Evolutionary conservation across 805 yeast species (phyloP).

Genomic region (Candida pseudofarinosa): DNA sequence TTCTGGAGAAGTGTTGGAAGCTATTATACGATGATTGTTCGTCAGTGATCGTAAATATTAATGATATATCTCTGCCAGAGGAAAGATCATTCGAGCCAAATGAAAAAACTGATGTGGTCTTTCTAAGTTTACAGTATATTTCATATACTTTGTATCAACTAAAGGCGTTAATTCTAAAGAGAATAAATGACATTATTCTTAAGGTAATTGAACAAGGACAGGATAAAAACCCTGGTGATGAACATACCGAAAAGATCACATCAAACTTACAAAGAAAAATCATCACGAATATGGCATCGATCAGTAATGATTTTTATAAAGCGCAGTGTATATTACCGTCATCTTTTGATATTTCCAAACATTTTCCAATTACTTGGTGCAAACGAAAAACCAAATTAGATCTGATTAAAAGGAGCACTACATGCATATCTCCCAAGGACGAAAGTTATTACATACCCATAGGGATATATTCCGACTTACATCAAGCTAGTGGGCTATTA

Average conservation of each 20-base stretch:
- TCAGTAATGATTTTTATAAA: slow-evolving; percentile 20
- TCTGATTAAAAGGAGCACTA: slow-evolving; percentile 7
- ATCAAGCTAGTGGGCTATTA: slow-evolving; percentile 29
- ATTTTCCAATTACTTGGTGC: slow-evolving; percentile 30
- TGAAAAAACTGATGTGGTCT: neutral
- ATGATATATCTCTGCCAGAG: neutral
- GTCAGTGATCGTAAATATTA: slow-evolving; percentile 5
- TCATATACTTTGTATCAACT: slow-evolving; percentile 23
- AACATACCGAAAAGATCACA: slow-evolving; percentile 18
- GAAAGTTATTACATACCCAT: slow-evolving; percentile 33
- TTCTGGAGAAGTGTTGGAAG: slow-evolving; percentile 31
- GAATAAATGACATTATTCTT: slow-evolving; percentile 24
- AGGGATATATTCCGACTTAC: slow-evolving; percentile 31
- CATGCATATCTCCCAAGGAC: slow-evolving; percentile 18
- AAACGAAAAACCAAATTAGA: slow-evolving; percentile 14
- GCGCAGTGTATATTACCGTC: slow-evolving; percentile 17
- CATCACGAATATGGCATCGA: slow-evolving; percentile 19
- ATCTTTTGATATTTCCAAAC: slow-evolving; percentile 21
- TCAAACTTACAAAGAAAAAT: slow-evolving; percentile 22
- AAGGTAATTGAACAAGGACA: slow-evolving; percentile 18
- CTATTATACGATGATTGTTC: slow-evolving; percentile 17
- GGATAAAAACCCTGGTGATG: slow-evolving; percentile 9
- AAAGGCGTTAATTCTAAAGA: slow-evolving; percentile 25
- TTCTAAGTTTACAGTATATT: slow-evolving; percentile 3
- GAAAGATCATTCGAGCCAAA: neutral